Evolutionary conservation across 1,284 basidiomycete species (phyloP).

Genomic region (Ganoderma sp.): DNA sequence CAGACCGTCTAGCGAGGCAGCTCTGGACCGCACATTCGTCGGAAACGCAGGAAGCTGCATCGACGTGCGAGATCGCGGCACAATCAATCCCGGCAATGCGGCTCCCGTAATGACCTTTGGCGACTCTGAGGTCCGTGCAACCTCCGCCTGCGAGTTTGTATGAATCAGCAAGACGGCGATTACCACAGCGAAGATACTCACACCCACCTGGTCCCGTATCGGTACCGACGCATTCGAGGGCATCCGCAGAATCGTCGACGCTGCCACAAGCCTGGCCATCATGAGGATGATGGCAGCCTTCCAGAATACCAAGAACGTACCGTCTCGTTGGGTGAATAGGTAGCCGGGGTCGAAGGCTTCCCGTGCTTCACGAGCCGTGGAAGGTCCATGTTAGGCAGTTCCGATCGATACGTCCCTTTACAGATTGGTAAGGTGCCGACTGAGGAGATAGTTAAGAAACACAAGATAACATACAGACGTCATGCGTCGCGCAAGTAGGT

Average conservation of each 20-base stretch:
- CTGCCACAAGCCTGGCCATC: conserved; percentile 36
- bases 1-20: conserved; percentile 39
- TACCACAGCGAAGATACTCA: conserved; percentile 27
- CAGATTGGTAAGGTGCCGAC: conserved; percentile 43
- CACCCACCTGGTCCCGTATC: conserved; percentile 40
- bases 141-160: conserved; percentile 39
- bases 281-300: not conserved
- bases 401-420: conserved; percentile 34
- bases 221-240: conserved; percentile 41
- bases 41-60: conserved; percentile 38
- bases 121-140: conserved; percentile 36
- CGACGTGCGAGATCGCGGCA: conserved; percentile 39
- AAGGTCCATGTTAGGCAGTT: not conserved
- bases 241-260: conserved; percentile 27
- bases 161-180: conserved; percentile 3
- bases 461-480: conserved; percentile 51
- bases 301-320: conserved; percentile 11
- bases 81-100: conserved; percentile 39
- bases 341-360: conserved; percentile 15
- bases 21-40: conserved; percentile 41
- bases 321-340: conserved; percentile 24
- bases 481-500: conserved; percentile 44
- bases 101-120: conserved; percentile 16
- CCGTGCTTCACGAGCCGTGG: conserved; percentile 7
- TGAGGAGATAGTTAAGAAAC: conserved; percentile 45